Base-by-base conservation (phyloP, 2,329 filamentous ascomycete species). In the Helotiales sp. region DNA sequence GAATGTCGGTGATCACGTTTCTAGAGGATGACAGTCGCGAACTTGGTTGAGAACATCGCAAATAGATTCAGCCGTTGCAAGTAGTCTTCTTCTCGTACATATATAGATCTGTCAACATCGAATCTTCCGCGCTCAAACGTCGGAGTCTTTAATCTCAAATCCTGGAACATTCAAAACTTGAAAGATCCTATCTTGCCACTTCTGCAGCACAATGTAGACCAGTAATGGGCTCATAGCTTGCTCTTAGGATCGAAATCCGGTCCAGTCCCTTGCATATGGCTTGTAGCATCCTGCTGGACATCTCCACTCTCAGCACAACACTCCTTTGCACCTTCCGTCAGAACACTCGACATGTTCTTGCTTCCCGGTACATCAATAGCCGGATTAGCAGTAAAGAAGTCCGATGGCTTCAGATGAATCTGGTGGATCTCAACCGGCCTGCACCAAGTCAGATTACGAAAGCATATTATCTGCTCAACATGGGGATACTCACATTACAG, bases 401-500 rank as follows among this genome's bases (percentile, higher is more conserved):
- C 81, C 8, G 80, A 79, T 0, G 81, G 81, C 63, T 81, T 81
- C 59, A 84, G 70, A 57, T 96, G 79, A 63, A 96, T 76, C 3
- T 87, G 90, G 80, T 96, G 91, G 1, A 90, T 89, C 77, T 92
- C 89, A 1, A 84, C 88, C 0, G 91, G 91, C 66, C 64, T 66
- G 65, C 96, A 44, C 19, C 15, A 44, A n/a, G 22, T 44, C 15
- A 44, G 40, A 19, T 44, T 10, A 10, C 9, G 24, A 24, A 9
- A 25, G 6, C 12, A 22, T 5, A 25, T 15, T 22, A 34, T 24
- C 33, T 25, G 17, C 25, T 12, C 12, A 29, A 24, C 24, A 10
- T 22, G 42, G 52, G 48, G 46, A 60, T 59, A 61, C 65, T 64
- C 48, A 65, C 92, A 96, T 96, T 63, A 96, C 81, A 15, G 92